Conservation (phyloP, 73 alveolate species). For the Diophrys sp. region DNA sequence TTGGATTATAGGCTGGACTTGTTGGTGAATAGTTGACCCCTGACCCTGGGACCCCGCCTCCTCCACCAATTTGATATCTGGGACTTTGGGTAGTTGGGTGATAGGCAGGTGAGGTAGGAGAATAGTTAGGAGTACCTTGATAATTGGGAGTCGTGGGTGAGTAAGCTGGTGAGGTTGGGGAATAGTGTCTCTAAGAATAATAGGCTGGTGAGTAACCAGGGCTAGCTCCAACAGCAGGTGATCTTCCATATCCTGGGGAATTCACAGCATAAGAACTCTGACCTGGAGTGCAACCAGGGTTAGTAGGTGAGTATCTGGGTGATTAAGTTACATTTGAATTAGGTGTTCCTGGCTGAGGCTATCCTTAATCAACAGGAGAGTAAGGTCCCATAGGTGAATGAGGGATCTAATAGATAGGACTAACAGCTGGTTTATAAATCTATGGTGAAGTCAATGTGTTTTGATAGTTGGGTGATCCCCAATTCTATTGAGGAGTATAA, state of each 20-base stretch:
- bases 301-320: conserved; percentile 15
- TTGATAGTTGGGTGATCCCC: too few species aligned
- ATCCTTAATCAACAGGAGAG: too few species aligned
- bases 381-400: too few species aligned
- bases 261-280: conserved; percentile 24
- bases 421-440: too few species aligned
- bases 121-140: conserved; percentile 5
- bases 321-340: conserved; percentile 11
- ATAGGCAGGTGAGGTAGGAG: conserved; percentile 24
- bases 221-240: conserved; percentile 19
- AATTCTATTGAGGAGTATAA: too few species aligned
- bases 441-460: too few species aligned
- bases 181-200: conserved; percentile 28
- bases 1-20: conserved; percentile 16
- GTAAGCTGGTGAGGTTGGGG: conserved; percentile 69
- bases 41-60: background rate
- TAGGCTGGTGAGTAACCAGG: conserved; percentile 37
- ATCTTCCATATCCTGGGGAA: conserved; percentile 12
- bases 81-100: conserved; percentile 12
- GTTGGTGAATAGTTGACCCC: background rate
- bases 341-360: conserved; percentile 13
- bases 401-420: too few species aligned
- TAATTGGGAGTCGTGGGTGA: conserved; percentile 39
- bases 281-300: conserved; percentile 23
- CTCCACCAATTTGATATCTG: conserved; percentile 16